A percentile compares a stretch with the other conserved stretches of the same genome.
These are phyloP conservation scores for Lactifluus pinguis DNA, from an alignment of 768 basidiomycete genomes.

Conservation along the genomic window DNA sequence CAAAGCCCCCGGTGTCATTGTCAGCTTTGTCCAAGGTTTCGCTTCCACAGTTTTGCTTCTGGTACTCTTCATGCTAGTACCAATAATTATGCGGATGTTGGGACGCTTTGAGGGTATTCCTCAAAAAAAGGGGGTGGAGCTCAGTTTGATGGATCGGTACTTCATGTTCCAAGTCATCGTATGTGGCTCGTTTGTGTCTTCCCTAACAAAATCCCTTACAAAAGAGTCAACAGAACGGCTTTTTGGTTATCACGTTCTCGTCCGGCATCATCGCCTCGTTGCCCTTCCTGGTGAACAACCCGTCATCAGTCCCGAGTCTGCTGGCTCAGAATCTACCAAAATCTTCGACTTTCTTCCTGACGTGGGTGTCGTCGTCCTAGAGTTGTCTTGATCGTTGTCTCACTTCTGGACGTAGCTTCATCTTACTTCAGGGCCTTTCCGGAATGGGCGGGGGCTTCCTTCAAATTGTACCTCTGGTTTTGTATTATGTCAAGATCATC, in stretches of 20 bases:
- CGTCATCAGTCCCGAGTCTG: constrained; percentile 54
- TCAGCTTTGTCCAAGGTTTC: constrained; percentile 85
- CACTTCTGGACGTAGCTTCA: constrained; percentile 39
- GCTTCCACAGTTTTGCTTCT: constrained; percentile 82
- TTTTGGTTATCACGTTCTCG: constrained; percentile 80
- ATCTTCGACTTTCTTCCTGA: constrained; percentile 87
- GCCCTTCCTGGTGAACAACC: constrained; percentile 52
- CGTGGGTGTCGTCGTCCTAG: constrained; percentile 34
- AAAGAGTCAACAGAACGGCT: constrained; percentile 61
- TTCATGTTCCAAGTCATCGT: constrained; percentile 91
- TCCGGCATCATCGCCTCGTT: constrained; percentile 78
- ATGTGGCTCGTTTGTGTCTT: constrained; percentile 24
- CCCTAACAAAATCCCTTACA: neutral
- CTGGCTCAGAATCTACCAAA: constrained; percentile 73
- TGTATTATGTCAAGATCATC: constrained; percentile 89
- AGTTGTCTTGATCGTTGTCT: neutral
- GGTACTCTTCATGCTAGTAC: constrained; percentile 83
- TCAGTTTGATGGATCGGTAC: constrained; percentile 86
- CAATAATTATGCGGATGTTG: constrained; percentile 73
- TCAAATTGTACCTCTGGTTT: constrained; percentile 57
- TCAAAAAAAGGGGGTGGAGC: constrained; percentile 70
- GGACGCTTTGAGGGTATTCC: constrained; percentile 88
- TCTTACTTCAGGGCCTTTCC: constrained; percentile 73
- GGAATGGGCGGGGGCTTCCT: constrained; percentile 76
- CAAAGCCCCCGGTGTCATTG: constrained; percentile 47